Percentiles rank a stretch among this genome's conserved stretches.
These are phyloP conservation scores for Pinus tabuliformis DNA, from an alignment of 75 land plant species.

Conservation along the genomic window DNA sequence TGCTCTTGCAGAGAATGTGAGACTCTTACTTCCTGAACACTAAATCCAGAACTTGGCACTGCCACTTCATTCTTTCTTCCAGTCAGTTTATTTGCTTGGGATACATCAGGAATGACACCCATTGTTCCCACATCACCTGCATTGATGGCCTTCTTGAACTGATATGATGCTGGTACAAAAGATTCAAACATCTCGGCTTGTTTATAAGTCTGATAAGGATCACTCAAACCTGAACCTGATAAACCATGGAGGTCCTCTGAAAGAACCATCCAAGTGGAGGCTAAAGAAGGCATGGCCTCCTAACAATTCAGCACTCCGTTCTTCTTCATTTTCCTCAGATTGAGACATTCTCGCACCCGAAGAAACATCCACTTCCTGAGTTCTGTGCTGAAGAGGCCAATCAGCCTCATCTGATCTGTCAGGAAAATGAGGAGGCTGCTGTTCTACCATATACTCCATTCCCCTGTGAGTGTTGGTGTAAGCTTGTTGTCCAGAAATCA, in stretches of 20 bases:
- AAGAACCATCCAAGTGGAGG: neutral
- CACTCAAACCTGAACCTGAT: slow-evolving; percentile 5
- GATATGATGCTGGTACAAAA: slow-evolving; percentile 8
- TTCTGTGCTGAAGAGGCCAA: neutral
- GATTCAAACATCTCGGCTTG: neutral
- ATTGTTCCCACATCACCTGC: neutral
- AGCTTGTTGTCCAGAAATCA: slow-evolving; percentile 6
- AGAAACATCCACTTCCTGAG: neutral
- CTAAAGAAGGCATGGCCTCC: neutral
- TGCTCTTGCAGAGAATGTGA: neutral
- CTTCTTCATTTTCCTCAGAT: slow-evolving; percentile 7
- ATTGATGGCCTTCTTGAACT: neutral
- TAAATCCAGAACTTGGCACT: slow-evolving; percentile 9
- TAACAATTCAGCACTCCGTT: neutral
- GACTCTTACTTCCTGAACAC: neutral
- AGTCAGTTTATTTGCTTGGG: neutral
- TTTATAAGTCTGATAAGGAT: slow-evolving; percentile 1
- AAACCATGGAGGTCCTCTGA: slow-evolving; percentile 2
- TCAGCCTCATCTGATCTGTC: slow-evolving; percentile 3
- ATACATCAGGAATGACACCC: neutral
- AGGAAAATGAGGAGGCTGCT: neutral
- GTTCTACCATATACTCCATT: slow-evolving; percentile 4
- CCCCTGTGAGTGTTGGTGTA: slow-evolving; percentile 3
- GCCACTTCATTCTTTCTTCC: neutral
- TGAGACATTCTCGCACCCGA: neutral